Conservation (phyloP, 164 flowering plant genomes). For the Houttuynia cordata region DNA sequence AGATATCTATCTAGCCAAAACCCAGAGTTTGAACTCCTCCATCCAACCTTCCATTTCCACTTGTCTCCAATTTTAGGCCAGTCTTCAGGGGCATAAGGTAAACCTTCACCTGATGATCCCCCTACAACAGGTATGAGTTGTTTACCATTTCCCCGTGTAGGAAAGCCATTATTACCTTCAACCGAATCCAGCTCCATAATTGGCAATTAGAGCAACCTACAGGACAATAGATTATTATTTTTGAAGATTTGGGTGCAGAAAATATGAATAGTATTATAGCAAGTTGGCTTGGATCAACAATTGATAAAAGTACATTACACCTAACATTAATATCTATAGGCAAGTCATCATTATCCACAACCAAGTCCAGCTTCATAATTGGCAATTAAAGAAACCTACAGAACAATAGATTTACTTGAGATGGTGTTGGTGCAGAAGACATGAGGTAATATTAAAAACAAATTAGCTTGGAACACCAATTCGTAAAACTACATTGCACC, state of each 20-base stretch:
- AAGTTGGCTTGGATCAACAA: no score
- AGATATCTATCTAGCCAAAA: conserved; percentile 49
- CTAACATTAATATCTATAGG: no score
- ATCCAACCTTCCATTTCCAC: conserved; percentile 77
- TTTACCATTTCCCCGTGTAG: conserved; percentile 14
- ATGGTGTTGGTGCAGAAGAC: no score
- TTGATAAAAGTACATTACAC: no score
- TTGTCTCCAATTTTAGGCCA: conserved; percentile 74
- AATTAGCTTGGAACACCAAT: no score
- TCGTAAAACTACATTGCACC: no score
- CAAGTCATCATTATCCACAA: conserved; percentile 15
- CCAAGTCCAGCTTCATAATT: conserved; percentile 28
- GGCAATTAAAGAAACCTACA: conserved; percentile 3
- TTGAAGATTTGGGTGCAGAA: no score
- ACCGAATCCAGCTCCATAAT: conserved; percentile 28
- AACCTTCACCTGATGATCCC: conserved; percentile 44
- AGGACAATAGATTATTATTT: background rate
- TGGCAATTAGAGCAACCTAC: conserved; percentile 4
- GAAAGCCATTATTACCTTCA: conserved; percentile 16
- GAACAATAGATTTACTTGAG: background rate
- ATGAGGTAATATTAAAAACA: no score
- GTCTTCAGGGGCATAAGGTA: conserved; percentile 79
- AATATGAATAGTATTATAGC: no score
- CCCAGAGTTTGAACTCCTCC: conserved; percentile 33
- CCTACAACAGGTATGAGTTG: conserved; percentile 30